Evolutionary conservation across 2,329 filamentous ascomycete species (phyloP), one percentile per base, ranked within the genome.

Genomic region (Colletotrichum horii): DNA sequence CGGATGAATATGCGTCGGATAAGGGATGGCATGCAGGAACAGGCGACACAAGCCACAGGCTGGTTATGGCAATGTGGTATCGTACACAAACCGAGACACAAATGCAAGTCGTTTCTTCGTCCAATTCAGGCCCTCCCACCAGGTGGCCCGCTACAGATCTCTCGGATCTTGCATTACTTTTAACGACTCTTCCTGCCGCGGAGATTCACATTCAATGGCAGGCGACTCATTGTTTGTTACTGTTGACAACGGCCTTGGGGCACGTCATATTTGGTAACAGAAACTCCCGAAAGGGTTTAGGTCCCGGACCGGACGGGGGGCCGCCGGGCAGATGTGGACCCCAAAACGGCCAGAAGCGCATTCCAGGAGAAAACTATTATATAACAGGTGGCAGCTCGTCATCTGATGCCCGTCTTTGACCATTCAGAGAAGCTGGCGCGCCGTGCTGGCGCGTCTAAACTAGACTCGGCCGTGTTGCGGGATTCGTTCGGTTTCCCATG

Each of bases 261-360:
- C 34, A 74, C 77, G 74, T 80, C 72, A 77, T 77, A 77, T 79
- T 81, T 79, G 77, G 78, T 81, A 81, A 80, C 70, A 81, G 77
- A 79, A 80, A 80, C 74, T 75, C 78, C 55, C 58, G 71, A 78
- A 70, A 8, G 8, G 78, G 78, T 32, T 70, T 78, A 75, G 74
- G 14, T 56, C n/a, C 76, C 70, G 76, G 55, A 32, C 70, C 69
- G 36, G 65, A 71, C 75, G 68, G 68, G 43, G 62, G 69, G 43
- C 61, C 69, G 26, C 61, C 62, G 68, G 76, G 30, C 28, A 38
- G 3, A 38, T 30, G 74, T 75, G 74, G 66, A 58, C 22, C 55
- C 30, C 14, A 52, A 65, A 74, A 60, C 74, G 74, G 64, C 36
- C 60, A 55, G 15, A 14, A 56, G 30, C 28, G 26, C 64, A 48